Conservation (phyloP, 192 early-diverging fungal species). For the Lunasporangiospora selenospora region DNA sequence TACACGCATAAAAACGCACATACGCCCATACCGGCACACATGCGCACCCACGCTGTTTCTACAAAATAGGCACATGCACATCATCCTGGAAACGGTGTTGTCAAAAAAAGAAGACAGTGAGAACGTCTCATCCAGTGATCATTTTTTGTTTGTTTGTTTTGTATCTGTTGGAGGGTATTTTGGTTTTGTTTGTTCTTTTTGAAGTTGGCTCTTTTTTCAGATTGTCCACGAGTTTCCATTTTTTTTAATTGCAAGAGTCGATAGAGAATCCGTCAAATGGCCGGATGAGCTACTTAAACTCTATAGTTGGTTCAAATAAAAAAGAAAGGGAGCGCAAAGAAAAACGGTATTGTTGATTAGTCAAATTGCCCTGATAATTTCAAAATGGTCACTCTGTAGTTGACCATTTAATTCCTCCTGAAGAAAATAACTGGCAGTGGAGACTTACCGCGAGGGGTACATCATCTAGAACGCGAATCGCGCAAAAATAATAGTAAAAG, state of each 20-base stretch:
- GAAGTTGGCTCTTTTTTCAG: background rate
- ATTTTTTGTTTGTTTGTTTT: background rate
- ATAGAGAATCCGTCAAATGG: conserved; percentile 25
- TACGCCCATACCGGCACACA: background rate
- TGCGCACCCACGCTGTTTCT: background rate
- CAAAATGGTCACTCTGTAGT: background rate
- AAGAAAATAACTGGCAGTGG: no score
- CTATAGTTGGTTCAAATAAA: conserved; percentile 11
- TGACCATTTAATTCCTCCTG: background rate
- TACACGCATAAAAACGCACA: no score
- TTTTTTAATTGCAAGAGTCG: conserved; percentile 29
- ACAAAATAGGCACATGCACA: no score
- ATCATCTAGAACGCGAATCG: conserved; percentile 73
- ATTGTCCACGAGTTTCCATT: background rate
- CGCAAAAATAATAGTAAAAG: background rate
- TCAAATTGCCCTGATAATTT: background rate
- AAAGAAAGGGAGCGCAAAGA: background rate
- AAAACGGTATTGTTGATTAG: conserved; percentile 6
- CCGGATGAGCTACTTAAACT: conserved; percentile 41
- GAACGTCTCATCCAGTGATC: background rate
- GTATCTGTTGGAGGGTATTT: background rate
- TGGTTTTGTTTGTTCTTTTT: background rate
- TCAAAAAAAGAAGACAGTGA: background rate
- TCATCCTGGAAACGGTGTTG: no score
- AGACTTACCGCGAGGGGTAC: conserved; percentile 87